Conservation (phyloP, 164 flowering plant genomes). For the grape (Vitis vinifera) region DNA sequence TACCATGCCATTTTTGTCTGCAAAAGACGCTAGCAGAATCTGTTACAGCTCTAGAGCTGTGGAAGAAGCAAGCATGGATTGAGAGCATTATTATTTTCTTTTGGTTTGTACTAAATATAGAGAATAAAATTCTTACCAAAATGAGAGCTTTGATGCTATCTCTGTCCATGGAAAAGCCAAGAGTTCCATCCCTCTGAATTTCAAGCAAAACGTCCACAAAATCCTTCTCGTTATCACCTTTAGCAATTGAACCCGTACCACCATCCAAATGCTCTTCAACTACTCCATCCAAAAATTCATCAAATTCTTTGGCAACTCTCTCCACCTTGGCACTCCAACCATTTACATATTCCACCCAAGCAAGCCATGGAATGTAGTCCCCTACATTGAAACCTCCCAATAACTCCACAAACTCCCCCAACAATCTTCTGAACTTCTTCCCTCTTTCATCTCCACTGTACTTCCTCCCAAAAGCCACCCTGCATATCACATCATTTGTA, state of each 20-base stretch:
- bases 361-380: constrained; percentile 23
- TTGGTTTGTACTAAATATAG: neutral
- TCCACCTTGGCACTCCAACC: constrained; percentile 15
- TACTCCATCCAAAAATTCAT: constrained; percentile 13
- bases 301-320: constrained; percentile 7
- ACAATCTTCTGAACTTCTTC: constrained; percentile 7
- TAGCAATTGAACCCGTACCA: neutral
- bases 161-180: constrained; percentile 9
- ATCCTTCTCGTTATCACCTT: neutral
- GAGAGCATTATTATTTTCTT: neutral
- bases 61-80: neutral
- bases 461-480: constrained; percentile 28
- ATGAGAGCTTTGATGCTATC: constrained; percentile 32
- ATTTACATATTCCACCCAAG: constrained; percentile 9
- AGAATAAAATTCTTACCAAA: constrained; percentile 22
- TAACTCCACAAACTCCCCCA: constrained; percentile 7
- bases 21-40: no score
- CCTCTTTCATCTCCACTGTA: constrained; percentile 14
- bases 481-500: constrained; percentile 17
- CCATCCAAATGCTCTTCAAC: constrained; percentile 16
- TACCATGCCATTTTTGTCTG: no score
- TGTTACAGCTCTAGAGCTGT: no score
- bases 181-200: constrained; percentile 8
- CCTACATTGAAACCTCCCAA: constrained; percentile 10
- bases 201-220: constrained; percentile 24